Evolutionary conservation across 331 rosid genomes (phyloP).

Genomic region (Quercus lobata): DNA sequence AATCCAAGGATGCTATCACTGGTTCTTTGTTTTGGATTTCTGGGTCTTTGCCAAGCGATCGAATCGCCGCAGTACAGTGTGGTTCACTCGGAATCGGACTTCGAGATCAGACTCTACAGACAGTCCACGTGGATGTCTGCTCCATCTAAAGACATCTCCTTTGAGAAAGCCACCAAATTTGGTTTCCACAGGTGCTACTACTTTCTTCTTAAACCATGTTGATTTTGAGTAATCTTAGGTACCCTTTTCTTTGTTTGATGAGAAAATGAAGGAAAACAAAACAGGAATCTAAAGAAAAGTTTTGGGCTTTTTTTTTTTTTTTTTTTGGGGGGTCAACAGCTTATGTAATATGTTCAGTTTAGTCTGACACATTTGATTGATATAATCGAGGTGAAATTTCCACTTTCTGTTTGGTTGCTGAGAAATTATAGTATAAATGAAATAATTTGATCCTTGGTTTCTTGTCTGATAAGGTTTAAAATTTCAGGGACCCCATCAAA

Average conservation of each 20-base stretch:
- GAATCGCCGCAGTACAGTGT: slow-evolving; percentile 59
- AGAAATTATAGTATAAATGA: not conserved
- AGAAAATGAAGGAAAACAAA: no score
- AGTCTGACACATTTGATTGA: not conserved
- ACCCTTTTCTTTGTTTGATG: no score
- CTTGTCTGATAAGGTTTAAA: not conserved
- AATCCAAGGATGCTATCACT: not conserved
- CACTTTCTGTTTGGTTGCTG: not conserved
- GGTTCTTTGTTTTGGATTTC: slow-evolving; percentile 1
- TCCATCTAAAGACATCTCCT: slow-evolving; percentile 45
- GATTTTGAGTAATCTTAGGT: not conserved
- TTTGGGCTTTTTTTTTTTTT: no score
- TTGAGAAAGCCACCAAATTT: slow-evolving; percentile 56
- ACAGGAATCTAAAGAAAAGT: no score
- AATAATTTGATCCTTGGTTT: not conserved
- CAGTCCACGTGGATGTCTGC: slow-evolving; percentile 65
- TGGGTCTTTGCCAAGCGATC: slow-evolving; percentile 24
- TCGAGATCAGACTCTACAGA: slow-evolving; percentile 66
- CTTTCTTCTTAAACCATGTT: not conserved
- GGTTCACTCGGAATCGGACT: slow-evolving; percentile 61
- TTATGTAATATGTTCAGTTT: not conserved
- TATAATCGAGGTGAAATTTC: not conserved
- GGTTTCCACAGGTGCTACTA: slow-evolving; percentile 69
- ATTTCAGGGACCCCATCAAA: not conserved
- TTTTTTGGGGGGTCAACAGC: not conserved